A percentile compares a stretch with the other conserved stretches of the same genome.
These are phyloP conservation scores for Linanthus parryae DNA, from an alignment of 148 eudicot species.

Conservation along the genomic window DNA sequence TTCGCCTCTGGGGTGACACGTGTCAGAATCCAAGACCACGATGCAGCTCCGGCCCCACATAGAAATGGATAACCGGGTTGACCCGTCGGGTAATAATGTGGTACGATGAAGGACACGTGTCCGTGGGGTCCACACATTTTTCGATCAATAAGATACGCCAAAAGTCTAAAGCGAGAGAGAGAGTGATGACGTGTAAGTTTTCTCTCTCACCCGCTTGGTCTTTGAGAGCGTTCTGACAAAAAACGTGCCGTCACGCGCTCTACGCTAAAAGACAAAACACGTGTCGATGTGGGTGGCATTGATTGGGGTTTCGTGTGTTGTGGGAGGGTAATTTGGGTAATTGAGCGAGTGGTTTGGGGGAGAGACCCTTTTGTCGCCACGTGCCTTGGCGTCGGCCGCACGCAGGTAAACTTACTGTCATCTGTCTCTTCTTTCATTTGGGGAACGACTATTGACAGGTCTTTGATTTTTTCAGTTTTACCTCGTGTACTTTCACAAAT, in stretches of 20 bases:
- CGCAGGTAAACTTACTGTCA: constrained; percentile 22
- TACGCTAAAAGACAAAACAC: constrained; percentile 22
- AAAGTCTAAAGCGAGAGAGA: constrained; percentile 6
- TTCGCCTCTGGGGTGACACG: background rate
- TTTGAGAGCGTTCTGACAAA: constrained; percentile 22
- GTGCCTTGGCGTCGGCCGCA: constrained; percentile 22
- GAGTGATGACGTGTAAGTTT: no score
- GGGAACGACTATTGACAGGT: background rate
- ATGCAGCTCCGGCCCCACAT: no score
- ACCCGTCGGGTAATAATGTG: no score
- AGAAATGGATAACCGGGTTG: no score
- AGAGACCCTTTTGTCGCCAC: constrained; percentile 28
- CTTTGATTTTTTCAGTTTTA: background rate
- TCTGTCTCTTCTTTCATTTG: background rate
- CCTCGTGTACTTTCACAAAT: background rate
- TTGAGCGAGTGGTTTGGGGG: background rate
- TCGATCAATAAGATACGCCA: background rate
- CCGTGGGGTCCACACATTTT: background rate
- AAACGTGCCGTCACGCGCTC: constrained; percentile 24
- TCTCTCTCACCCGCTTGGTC: no score
- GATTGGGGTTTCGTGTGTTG: constrained; percentile 1
- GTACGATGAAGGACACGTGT: constrained; percentile 23
- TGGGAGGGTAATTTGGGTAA: constrained; percentile 18
- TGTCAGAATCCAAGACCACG: background rate
- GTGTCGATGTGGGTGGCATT: constrained; percentile 18